Evolutionary conservation across 805 yeast species (phyloP), one percentile per base, ranked within the genome.

Genomic region (Zygotorulaspora chibaensis): DNA sequence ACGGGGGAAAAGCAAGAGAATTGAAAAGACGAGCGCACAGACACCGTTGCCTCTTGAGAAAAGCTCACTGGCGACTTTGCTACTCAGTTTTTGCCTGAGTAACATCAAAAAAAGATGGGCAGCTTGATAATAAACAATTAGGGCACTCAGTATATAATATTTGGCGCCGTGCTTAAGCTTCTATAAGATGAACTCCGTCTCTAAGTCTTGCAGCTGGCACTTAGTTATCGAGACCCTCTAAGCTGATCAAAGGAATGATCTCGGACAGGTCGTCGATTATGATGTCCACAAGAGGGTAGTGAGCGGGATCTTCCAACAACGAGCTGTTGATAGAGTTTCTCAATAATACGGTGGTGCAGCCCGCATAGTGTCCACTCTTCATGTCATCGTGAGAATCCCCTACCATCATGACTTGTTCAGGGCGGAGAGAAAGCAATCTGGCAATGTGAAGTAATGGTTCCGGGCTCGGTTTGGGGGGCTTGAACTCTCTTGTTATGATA

Each of bases 301-400:
- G 36, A 63, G 70, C 9, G 58, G 63, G 54, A 16, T 65, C 65
- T 1, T 58, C 66, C 26, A 72, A 63, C 10, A 80, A 58, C 38
- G 72, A 69, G 2, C 55, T 65, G 51, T 83, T 83, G 28, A 72
- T 76, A 20, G 71, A 71, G 49, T 79, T 79, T 36, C 69, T 72
- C 35, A 83, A 62, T 42, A 83, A 64, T 2, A 82, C 67, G 0
- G 87, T 75, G 2, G 73, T 67, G 35, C 77, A 75, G 0, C 88
- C 88, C 1, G 89, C 88, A n/a, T 66, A 53, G 26, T 70, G 59
- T 2, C 87, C 89, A 26, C 85, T 77, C 35, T 55, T 64, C 80
- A 83, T 79, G 56, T 83, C 90, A 61, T 83, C 89, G 34, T 70
- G 62, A 0, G 88, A 83, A 58, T 83, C 89, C 10, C 90, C 90